These are phyloP conservation scores for Kwoniella heveanensis DNA, from an alignment of 768 basidiomycete species.

Conservation along the genomic window DNA sequence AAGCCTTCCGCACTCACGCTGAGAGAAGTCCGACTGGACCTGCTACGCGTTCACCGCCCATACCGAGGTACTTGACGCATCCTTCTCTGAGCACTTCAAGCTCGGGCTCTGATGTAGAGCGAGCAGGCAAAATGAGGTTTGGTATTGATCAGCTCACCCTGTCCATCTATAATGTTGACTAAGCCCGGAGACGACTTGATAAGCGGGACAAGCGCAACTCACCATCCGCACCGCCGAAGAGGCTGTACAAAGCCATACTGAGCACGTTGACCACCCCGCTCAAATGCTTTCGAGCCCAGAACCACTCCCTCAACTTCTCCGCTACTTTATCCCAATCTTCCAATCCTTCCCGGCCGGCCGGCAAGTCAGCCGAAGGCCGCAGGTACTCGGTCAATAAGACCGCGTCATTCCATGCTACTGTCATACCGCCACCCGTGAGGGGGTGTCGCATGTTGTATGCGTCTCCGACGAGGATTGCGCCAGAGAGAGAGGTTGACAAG, in stretches of 20 bases:
- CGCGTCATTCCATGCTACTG: conserved; percentile 86
- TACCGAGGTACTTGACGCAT: conserved; percentile 96
- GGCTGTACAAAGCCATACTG: conserved; percentile 86
- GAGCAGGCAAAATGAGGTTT: neutral
- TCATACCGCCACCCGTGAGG: conserved; percentile 97
- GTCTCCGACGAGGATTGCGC: conserved; percentile 79
- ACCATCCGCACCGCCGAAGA: conserved; percentile 89
- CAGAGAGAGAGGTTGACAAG: conserved; percentile 58
- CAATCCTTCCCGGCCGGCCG: conserved; percentile 48
- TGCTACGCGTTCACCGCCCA: conserved; percentile 81
- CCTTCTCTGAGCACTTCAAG: conserved; percentile 62
- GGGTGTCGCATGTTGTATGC: conserved; percentile 99
- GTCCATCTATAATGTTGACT: no score
- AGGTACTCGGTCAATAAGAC: conserved; percentile 71
- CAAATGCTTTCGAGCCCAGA: conserved; percentile 81
- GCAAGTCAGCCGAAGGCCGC: conserved; percentile 54
- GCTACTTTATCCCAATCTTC: conserved; percentile 57
- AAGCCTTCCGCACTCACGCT: conserved; percentile 65
- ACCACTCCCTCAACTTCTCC: conserved; percentile 69
- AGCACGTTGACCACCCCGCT: conserved; percentile 87
- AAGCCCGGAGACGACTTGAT: conserved; percentile 64
- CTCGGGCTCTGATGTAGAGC: conserved; percentile 54
- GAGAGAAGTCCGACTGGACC: conserved; percentile 89
- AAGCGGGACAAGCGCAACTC: conserved; percentile 49
- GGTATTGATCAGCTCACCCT: no score